phyloP scores from a whole-genome alignment of 2,329 filamentous ascomycete species.

The Ophiosphaerella herpotricha region DNA sequence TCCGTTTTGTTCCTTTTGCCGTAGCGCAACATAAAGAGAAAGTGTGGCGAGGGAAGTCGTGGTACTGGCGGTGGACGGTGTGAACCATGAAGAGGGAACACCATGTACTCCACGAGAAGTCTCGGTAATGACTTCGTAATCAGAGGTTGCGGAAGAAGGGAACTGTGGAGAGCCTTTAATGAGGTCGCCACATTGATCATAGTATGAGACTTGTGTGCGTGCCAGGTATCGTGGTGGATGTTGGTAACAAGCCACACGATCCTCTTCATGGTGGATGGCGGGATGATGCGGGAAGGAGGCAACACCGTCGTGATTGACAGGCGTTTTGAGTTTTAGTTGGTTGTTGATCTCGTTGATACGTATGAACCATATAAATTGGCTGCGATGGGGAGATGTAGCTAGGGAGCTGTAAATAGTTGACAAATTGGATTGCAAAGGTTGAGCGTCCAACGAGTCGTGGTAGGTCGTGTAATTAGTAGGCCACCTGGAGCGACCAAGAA shows the following conservation, averaged over 20 bases:
- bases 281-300: conserved; percentile 19
- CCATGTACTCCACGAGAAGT: conserved; percentile 22
- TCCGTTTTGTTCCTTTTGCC: conserved; percentile 3
- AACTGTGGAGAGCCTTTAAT: conserved; percentile 15
- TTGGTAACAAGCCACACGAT: neutral
- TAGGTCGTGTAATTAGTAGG: no score
- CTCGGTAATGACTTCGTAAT: conserved; percentile 22
- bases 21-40: conserved; percentile 18
- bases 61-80: conserved; percentile 12
- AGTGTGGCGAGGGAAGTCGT: conserved; percentile 20
- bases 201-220: conserved; percentile 27
- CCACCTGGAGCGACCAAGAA: no score
- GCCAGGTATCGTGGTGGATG: conserved; percentile 17
- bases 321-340: neutral
- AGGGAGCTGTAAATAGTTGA: neutral
- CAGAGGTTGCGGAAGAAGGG: conserved; percentile 6
- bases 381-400: neutral
- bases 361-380: neutral
- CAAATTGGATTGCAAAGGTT: no score
- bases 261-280: neutral
- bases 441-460: no score
- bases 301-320: neutral
- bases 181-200: conserved; percentile 20
- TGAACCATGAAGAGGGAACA: conserved; percentile 21
- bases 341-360: neutral